Percentiles rank a stretch among this genome's conserved stretches.
phyloP scores from a whole-genome alignment of 371 early-diverging fungal species.

The Syncephalis fuscata region DNA sequence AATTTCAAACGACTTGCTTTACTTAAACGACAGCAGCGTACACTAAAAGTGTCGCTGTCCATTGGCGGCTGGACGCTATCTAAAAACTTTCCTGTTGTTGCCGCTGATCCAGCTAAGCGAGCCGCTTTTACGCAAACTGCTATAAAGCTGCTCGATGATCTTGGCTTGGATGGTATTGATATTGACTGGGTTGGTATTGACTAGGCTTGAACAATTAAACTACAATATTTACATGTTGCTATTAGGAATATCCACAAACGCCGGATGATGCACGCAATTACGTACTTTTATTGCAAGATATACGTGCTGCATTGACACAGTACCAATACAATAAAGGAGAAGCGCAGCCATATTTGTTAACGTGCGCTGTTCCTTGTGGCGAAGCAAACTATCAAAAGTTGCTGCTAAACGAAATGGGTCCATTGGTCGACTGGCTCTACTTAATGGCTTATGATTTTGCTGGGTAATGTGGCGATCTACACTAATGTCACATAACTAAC shows the following conservation, averaged over 20 bases:
- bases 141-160: constrained; percentile 32
- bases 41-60: constrained; percentile 50
- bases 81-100: constrained; percentile 61
- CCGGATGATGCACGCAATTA: constrained; percentile 59
- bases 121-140: constrained; percentile 39
- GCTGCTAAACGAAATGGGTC: constrained; percentile 36
- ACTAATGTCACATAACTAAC: too few species aligned
- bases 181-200: constrained; percentile 14
- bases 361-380: constrained; percentile 55
- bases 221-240: constrained; percentile 14
- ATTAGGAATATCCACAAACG: constrained; percentile 79
- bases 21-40: constrained; percentile 45
- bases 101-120: constrained; percentile 29
- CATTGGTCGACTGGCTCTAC: constrained; percentile 50
- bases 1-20: constrained; percentile 67
- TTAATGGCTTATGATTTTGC: constrained; percentile 68
- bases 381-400: constrained; percentile 33
- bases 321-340: constrained; percentile 18
- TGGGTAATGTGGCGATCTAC: too few species aligned
- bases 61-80: constrained; percentile 87
- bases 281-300: constrained; percentile 43
- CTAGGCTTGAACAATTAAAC: background rate
- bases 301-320: constrained; percentile 41
- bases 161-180: constrained; percentile 37
- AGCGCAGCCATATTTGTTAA: constrained; percentile 30